Evolutionary conservation across 2,329 filamentous ascomycete genomes (phyloP), one percentile per base, ranked within the genome.

Genomic region (Colletotrichum melonis): DNA sequence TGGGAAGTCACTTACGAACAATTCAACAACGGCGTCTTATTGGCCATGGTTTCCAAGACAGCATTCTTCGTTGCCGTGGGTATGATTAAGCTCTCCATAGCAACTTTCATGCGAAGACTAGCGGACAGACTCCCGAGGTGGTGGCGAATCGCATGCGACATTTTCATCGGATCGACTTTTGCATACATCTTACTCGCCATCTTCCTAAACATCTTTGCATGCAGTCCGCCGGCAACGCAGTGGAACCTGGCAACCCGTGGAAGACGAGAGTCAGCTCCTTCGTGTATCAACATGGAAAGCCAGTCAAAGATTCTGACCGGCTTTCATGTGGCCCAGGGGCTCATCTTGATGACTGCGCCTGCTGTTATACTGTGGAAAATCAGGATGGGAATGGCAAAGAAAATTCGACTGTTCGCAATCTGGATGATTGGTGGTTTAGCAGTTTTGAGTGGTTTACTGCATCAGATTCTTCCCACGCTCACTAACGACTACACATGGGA

Each of bases 61-160:
- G 63, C 81, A 12, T 81, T 80, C 72, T 81, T 77, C 62, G 64
- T 78, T 26, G 76, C 77, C 5, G 76, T 82, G 5, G 81, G 81
- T n/a, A 74, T 83, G 32, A 79, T 82, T 68, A 83, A 83, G 67
- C 77, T 82, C 24, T 82, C 80, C 4, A 82, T 83, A n/a, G 77
- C 78, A 9, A 75, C 81, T 30, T 83, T 83, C 74, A 81, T 82
- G 57, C 77, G 79, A n/a, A 78, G 82, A 7, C 76, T 83, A 4
- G 81, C 81, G 8, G 76, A 79, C n/a, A 74, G 79, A 8, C 77
- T 78, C 11, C 79, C 78, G 2, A 46, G 38, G 8, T 71, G 62
- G 42, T 82, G 81, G 82, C 76, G 75, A 16, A 71, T 78, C 9
- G 77, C 78, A 28, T 80, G 81, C 71, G 76, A 80, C 66, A 16